These are phyloP conservation scores for Saturnispora ahearnii DNA, from an alignment of 805 yeast species.

Conservation along the genomic window DNA sequence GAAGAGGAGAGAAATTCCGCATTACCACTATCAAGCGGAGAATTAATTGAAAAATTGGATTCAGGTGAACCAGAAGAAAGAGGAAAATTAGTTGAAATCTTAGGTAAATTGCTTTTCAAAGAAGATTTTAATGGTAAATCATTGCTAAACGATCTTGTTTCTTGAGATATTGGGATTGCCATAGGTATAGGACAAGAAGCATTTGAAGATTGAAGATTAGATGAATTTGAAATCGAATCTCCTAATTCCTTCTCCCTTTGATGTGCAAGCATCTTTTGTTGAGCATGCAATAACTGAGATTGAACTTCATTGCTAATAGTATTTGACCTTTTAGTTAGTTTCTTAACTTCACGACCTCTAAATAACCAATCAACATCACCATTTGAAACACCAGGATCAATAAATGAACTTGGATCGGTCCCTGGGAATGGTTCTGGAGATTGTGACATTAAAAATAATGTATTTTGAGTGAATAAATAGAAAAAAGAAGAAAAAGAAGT, in stretches of 20 bases:
- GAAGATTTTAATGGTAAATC: slow-evolving; percentile 12
- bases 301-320: slow-evolving; percentile 25
- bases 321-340: slow-evolving; percentile 35
- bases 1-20: slow-evolving; percentile 8
- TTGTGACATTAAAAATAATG: not conserved
- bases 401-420: slow-evolving; percentile 11
- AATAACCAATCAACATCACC: slow-evolving; percentile 83
- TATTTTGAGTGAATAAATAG: not conserved
- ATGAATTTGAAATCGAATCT: not conserved
- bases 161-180: slow-evolving; percentile 3
- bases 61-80: not conserved
- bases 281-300: slow-evolving; percentile 24
- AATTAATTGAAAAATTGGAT: not conserved
- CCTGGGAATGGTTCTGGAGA: slow-evolving; percentile 6
- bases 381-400: slow-evolving; percentile 47
- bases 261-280: slow-evolving; percentile 17
- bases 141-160: not conserved
- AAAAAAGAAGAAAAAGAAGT: not conserved
- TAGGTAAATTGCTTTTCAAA: slow-evolving; percentile 3
- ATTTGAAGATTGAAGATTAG: not conserved
- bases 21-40: not conserved
- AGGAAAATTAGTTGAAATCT: not conserved
- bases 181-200: not conserved
- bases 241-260: slow-evolving; percentile 7
- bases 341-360: slow-evolving; percentile 60